Base-by-base conservation (phyloP, 2,329 filamentous ascomycete species). In the Thermoascus crustaceus region DNA sequence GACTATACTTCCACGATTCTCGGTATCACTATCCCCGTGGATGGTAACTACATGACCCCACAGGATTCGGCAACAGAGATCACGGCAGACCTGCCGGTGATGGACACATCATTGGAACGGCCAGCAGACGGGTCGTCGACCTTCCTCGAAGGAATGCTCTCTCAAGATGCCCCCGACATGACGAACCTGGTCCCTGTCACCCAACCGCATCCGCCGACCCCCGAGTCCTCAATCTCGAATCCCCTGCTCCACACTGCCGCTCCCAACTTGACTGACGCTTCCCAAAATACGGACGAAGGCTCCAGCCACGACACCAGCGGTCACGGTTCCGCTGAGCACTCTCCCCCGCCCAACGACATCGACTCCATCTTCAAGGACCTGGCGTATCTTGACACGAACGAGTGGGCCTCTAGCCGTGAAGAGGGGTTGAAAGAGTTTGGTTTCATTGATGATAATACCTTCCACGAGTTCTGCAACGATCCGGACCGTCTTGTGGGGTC, bases 351-450 rank as follows among this genome's bases (percentile, higher is more conserved):
- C 2, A 44, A 54, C 24, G 60, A 64, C 21, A 48, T 67, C 10
- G 64, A 68, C 36, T 60, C 61, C 5, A 61, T 67, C 19, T 67
- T 67, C 44, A 60, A 64, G 38, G 63, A 67, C 27, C 53, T 67
- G 30, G 63, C 63, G 21, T 62, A 67, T 45, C 54, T 67, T 5
- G 63, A 66, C 38, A 66, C 61, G 4, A 66, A 59, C 17, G 62
- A 66, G 35, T 66, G 63, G 63, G 52, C 61, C 2, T 58, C 45
- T 19, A 63, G 53, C 37, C 58, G 63, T 31, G 57, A 63, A 41
- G 59, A 61, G 16, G 59, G 55, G 0, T 44, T 66, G 19, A 63
- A 58, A 37, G 63, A 66, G 25, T 66, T 66, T 41, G 63, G 63
- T 1, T 66, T 66, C 32, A 42, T 60, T n/a, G 63, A 66, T 25